Base-by-base conservation (phyloP, 2,329 filamentous ascomycete species). In the Rhynchosporium agropyri region DNA sequence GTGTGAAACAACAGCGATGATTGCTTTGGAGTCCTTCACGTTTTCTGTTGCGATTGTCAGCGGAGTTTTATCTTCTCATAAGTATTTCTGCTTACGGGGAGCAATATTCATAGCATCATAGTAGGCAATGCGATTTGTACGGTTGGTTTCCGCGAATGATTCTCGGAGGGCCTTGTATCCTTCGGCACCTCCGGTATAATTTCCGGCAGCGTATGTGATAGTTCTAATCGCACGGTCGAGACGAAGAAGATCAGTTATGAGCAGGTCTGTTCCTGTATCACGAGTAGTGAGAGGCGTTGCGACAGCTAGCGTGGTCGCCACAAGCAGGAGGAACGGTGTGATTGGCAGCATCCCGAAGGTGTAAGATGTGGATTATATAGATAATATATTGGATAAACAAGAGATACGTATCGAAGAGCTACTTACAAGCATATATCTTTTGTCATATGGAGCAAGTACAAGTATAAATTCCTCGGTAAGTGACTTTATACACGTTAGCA, bases 131-230 rank as follows among this genome's bases (percentile, higher is more conserved):
- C 40, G 40, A 38, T 58, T 58, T 13, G 40, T 46, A 20, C 31
- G 42, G 7, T 58, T 58, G 26, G 54, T 46, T 20, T 31, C 40
- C n/a, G 55, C 42, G 55, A 58, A 20, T 2, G 40, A 46, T 36
- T 58, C 55, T 10, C 55, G 40, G 1, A 58, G 48, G 3, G 40
- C 40, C 29, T 38, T 20, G 26, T 45, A 58, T 33, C 40, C 55
- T 20, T 43, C 55, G 3, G 55, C 28, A 13, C 55, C 55, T 3
- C 55, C 43, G 9, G 55, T 48, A 13, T 58, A 58, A 13, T 58
- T 58, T 10, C 55, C 55, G n/a, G 55, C 55, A 8, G 55, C 55
- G 40, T 58, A 46, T 20, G 40, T 58, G 42, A 58, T 58, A 28
- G 12, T 58, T 33, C 55, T 33, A 42, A 58, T 58, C 9, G 55